Evolutionary conservation across 805 yeast genomes (phyloP).

Genomic region (Priceomyces castillae): DNA sequence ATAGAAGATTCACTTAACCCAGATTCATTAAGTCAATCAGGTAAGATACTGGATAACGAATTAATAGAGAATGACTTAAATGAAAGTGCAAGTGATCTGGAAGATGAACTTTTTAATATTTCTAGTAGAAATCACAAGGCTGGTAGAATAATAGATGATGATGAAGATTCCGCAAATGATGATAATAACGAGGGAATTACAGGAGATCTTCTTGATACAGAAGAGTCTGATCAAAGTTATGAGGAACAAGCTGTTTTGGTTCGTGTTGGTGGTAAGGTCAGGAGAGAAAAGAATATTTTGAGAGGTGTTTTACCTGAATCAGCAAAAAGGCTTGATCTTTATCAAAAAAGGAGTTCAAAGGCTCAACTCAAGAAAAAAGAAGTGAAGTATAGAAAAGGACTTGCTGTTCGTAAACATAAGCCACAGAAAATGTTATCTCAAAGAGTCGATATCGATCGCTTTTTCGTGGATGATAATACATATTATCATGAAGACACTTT

Average conservation of each 20-base stretch:
- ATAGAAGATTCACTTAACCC: slow-evolving; percentile 1
- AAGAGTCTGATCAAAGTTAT: not conserved
- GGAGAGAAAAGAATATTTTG: slow-evolving; percentile 29
- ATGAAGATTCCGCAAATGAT: slow-evolving; percentile 9
- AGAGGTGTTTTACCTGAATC: slow-evolving; percentile 41
- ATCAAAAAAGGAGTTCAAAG: slow-evolving; percentile 12
- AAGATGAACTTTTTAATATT: slow-evolving; percentile 1
- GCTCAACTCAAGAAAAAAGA: slow-evolving; percentile 3
- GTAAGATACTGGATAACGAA: slow-evolving; percentile 2
- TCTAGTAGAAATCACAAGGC: not conserved
- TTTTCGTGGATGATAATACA: slow-evolving; percentile 21
- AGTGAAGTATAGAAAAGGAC: slow-evolving; percentile 30
- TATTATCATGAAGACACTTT: slow-evolving; percentile 5
- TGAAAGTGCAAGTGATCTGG: slow-evolving; percentile 8
- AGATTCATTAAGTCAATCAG: slow-evolving; percentile 3
- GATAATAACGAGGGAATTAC: not conserved
- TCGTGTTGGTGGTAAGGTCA: slow-evolving; percentile 24
- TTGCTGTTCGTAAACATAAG: slow-evolving; percentile 29
- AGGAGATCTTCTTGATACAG: not conserved
- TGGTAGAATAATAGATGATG: slow-evolving; percentile 5
- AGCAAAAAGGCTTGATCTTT: slow-evolving; percentile 30
- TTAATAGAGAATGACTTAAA: not conserved
- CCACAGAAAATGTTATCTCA: not conserved
- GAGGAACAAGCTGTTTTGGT: slow-evolving; percentile 10
- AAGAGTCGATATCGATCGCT: slow-evolving; percentile 5